These are phyloP conservation scores for Suhomyces bokatorum DNA, from an alignment of 1,139 yeast species.

Conservation along the genomic window DNA sequence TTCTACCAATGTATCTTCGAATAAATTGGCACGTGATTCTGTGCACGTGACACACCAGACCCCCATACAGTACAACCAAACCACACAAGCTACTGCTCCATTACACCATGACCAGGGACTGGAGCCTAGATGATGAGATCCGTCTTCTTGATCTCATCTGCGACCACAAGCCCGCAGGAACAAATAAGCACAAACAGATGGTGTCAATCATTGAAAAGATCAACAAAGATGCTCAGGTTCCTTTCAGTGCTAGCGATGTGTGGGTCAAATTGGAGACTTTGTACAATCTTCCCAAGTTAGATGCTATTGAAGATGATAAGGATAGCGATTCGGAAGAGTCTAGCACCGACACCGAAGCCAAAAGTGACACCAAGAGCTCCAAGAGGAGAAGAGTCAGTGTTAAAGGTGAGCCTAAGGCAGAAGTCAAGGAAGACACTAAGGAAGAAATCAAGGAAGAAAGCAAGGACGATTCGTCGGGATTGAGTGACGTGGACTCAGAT, in stretches of 20 bases:
- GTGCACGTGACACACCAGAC: no score
- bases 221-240: slow-evolving; percentile 34
- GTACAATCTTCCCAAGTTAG: slow-evolving; percentile 59
- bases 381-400: slow-evolving; percentile 3
- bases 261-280: slow-evolving; percentile 56
- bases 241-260: slow-evolving; percentile 50
- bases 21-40: no score
- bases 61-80: not conserved
- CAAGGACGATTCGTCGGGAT: slow-evolving; percentile 8
- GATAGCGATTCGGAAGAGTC: not conserved
- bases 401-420: slow-evolving; percentile 2
- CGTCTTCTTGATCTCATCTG: slow-evolving; percentile 65
- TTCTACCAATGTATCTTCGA: no score
- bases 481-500: slow-evolving; percentile 11
- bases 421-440: slow-evolving; percentile 2
- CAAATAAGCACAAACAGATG: slow-evolving; percentile 60
- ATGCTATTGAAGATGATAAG: slow-evolving; percentile 44
- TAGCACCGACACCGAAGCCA: slow-evolving; percentile 1
- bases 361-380: not conserved
- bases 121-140: slow-evolving; percentile 70
- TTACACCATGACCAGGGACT: slow-evolving; percentile 23
- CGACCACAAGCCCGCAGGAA: slow-evolving; percentile 66
- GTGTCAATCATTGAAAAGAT: slow-evolving; percentile 52
- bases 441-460: not conserved
- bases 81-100: not conserved